These are phyloP conservation scores for Trichothecium roseum DNA, from an alignment of 2,329 filamentous ascomycete species.

Conservation along the genomic window DNA sequence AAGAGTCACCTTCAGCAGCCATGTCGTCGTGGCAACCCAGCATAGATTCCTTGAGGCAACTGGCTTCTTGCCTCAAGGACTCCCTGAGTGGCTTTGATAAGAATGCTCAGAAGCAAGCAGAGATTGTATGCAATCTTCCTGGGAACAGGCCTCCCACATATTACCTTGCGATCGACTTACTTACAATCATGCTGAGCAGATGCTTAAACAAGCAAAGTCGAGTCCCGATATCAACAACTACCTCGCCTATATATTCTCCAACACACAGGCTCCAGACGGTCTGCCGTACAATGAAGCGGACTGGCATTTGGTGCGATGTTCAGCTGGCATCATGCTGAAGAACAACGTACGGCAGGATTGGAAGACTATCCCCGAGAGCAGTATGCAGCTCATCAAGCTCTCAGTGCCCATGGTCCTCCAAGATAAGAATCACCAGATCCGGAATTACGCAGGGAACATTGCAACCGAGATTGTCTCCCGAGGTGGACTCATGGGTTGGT, in stretches of 20 bases:
- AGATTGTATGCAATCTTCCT: constrained; percentile 53
- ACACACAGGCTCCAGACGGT: constrained; percentile 48
- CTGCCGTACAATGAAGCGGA: constrained; percentile 48
- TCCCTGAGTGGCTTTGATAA: constrained; percentile 79
- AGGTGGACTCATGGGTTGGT: constrained; percentile 83
- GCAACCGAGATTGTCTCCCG: constrained; percentile 83
- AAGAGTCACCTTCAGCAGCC: constrained; percentile 17
- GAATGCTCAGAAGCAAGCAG: constrained; percentile 76
- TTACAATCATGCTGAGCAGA: constrained; percentile 41
- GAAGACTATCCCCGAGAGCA: constrained; percentile 63
- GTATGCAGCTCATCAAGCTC: constrained; percentile 67
- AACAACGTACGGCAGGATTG: constrained; percentile 75
- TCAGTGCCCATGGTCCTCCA: constrained; percentile 70
- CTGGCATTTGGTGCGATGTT: constrained; percentile 70
- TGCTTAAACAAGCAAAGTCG: constrained; percentile 80
- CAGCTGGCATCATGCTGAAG: constrained; percentile 90
- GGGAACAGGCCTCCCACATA: no score
- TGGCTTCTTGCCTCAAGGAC: constrained; percentile 81
- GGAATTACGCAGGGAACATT: constrained; percentile 83
- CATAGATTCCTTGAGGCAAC: constrained; percentile 77
- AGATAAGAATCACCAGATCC: constrained; percentile 72
- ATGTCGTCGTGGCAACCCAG: constrained; percentile 96
- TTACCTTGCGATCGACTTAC: constrained; percentile 6
- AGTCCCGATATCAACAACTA: constrained; percentile 97
- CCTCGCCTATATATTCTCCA: constrained; percentile 81